Percentiles rank a stretch among this genome's conserved stretches.
These are phyloP conservation scores for Hygrophoropsis aurantiaca DNA, from an alignment of 768 basidiomycete genomes.

Conservation along the genomic window DNA sequence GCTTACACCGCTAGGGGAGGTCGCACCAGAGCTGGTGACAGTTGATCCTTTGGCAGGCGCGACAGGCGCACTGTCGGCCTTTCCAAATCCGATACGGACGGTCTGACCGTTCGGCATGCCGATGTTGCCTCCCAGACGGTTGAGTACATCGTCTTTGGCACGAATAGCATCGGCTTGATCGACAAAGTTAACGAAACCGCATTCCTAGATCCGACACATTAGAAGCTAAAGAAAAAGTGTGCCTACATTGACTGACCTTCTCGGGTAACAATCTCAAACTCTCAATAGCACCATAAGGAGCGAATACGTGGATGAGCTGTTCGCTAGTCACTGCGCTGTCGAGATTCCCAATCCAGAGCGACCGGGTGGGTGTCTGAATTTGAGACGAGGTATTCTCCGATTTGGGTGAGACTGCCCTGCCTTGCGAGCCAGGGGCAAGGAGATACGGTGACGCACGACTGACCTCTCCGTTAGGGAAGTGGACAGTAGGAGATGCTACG, in stretches of 20 bases:
- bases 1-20: constrained; percentile 54
- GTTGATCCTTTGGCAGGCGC: constrained; percentile 78
- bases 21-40: constrained; percentile 60
- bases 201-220: constrained; percentile 64
- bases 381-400: constrained; percentile 66
- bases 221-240: constrained; percentile 7
- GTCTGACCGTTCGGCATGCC: constrained; percentile 94
- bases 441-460: constrained; percentile 67
- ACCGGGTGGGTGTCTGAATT: constrained; percentile 91
- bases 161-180: constrained; percentile 94
- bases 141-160: constrained; percentile 96
- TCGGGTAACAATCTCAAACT: constrained; percentile 92
- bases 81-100: constrained; percentile 97
- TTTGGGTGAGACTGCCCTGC: constrained; percentile 82
- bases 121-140: constrained; percentile 91
- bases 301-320: constrained; percentile 93
- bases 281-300: constrained; percentile 96
- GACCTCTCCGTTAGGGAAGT: constrained; percentile 67
- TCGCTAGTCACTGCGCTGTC: constrained; percentile 94
- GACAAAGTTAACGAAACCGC: constrained; percentile 98
- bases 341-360: constrained; percentile 97
- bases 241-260: constrained; percentile 60
- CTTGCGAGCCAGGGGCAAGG: constrained; percentile 64
- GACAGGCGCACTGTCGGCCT: constrained; percentile 93
- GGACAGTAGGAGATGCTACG: constrained; percentile 50